Conservation (phyloP, 192 early-diverging fungal genomes). For the Dimargaris cristalligena region DNA sequence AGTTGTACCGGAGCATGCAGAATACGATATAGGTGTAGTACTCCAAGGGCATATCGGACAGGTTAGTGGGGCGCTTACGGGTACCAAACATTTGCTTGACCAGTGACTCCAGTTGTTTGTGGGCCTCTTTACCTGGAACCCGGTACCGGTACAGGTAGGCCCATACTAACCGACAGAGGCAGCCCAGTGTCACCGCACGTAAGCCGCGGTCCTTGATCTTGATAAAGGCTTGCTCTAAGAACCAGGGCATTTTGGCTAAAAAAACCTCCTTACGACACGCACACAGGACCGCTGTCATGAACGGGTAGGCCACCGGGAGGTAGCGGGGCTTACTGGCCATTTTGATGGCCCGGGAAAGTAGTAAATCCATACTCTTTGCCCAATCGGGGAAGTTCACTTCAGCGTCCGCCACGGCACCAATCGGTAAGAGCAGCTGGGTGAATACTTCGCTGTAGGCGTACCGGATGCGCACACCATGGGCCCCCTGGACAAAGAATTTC, state of each 20-base stretch:
- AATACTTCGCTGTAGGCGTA: slow-evolving; percentile 83
- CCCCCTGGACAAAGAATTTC: slow-evolving; percentile 63
- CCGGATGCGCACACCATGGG: slow-evolving; percentile 65
- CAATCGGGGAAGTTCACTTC: slow-evolving; percentile 92
- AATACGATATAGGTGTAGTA: slow-evolving; percentile 55
- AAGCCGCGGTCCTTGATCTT: slow-evolving; percentile 61
- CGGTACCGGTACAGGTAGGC: slow-evolving; percentile 82
- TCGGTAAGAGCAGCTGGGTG: slow-evolving; percentile 77
- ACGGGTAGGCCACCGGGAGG: slow-evolving; percentile 58
- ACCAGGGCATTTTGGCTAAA: slow-evolving; percentile 49
- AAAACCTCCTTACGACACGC: slow-evolving; percentile 84
- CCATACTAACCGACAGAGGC: slow-evolving; percentile 73
- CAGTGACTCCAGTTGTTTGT: slow-evolving; percentile 36
- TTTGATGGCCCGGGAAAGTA: slow-evolving; percentile 77
- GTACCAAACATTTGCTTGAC: slow-evolving; percentile 48
- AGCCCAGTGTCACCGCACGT: slow-evolving; percentile 57
- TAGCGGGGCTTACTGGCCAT: slow-evolving; percentile 79
- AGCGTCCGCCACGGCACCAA: slow-evolving; percentile 74
- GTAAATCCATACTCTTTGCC: slow-evolving; percentile 79
- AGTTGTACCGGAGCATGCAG: slow-evolving; percentile 39
- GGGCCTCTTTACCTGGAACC: slow-evolving; percentile 36
- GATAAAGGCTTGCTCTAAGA: slow-evolving; percentile 50
- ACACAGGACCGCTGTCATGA: slow-evolving; percentile 77
- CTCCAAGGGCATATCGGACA: slow-evolving; percentile 45
- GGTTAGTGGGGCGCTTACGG: slow-evolving; percentile 31